Conservation (phyloP, 768 basidiomycete genomes). For the Suillus alpinus region DNA sequence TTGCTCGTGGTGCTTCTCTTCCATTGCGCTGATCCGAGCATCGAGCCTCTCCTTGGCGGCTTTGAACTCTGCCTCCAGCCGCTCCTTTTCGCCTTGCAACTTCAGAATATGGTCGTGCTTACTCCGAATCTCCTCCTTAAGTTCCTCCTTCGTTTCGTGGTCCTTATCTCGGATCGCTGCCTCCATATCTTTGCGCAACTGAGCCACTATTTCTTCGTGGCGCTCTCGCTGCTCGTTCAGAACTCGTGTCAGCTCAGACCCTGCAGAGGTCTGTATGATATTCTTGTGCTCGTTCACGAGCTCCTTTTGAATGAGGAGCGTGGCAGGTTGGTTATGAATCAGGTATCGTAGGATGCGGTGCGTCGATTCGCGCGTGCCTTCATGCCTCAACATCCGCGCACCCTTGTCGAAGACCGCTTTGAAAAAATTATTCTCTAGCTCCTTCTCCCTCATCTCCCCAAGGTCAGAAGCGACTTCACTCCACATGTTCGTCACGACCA, state of each 20-base stretch:
- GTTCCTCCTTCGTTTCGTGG: constrained; percentile 36
- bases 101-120: constrained; percentile 3
- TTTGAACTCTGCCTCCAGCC: constrained; percentile 2
- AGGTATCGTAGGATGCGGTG: constrained; percentile 37
- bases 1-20: constrained; percentile 3
- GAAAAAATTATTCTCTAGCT: constrained; percentile 40
- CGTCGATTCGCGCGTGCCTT: constrained; percentile 36
- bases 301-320: constrained; percentile 47
- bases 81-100: neutral
- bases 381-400: constrained; percentile 36
- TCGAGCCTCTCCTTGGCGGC: constrained; percentile 4
- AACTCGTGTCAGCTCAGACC: constrained; percentile 42
- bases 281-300: constrained; percentile 36
- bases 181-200: constrained; percentile 40
- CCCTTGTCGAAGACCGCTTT: constrained; percentile 40
- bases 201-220: constrained; percentile 39
- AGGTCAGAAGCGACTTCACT: constrained; percentile 26
- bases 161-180: constrained; percentile 37
- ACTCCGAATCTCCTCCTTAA: constrained; percentile 28
- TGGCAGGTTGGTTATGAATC: constrained; percentile 31
- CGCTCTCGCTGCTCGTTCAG: constrained; percentile 38
- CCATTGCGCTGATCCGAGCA: neutral
- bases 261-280: constrained; percentile 44
- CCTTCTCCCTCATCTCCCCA: constrained; percentile 35
- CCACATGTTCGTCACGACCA: constrained; percentile 49